Evolutionary conservation across 202 grass and related monocot genomes (phyloP).

Genomic region (Schoenoplectus triqueter): DNA sequence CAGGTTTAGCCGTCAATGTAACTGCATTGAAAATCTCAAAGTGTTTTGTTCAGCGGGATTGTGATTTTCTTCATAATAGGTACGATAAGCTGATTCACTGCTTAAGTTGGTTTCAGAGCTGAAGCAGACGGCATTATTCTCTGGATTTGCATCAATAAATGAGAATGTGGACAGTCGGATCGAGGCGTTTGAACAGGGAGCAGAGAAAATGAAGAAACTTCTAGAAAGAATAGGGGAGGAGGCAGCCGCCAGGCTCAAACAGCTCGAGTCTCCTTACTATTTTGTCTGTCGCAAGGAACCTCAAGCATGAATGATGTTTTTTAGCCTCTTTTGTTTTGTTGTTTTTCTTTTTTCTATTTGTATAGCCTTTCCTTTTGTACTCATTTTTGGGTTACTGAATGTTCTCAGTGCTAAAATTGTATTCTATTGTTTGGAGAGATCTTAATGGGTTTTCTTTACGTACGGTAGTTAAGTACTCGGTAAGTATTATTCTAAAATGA

Average conservation of each 20-base stretch:
- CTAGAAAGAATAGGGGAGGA: constrained; percentile 84
- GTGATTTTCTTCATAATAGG: constrained; percentile 54
- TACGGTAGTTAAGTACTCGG: neutral
- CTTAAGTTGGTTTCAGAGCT: constrained; percentile 84
- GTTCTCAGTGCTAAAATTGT: neutral
- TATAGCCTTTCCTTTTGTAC: neutral
- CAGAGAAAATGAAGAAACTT: constrained; percentile 67
- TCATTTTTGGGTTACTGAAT: neutral
- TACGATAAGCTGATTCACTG: constrained; percentile 77
- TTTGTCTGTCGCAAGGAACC: constrained; percentile 59
- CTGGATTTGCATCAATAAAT: constrained; percentile 76
- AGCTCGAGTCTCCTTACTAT: constrained; percentile 90
- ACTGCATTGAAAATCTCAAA: neutral
- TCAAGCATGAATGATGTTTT: constrained; percentile 45
- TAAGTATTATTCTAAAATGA: neutral
- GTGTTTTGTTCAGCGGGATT: neutral
- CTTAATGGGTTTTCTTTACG: neutral
- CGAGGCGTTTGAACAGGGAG: constrained; percentile 61
- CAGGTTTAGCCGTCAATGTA: neutral
- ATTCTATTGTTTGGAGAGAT: neutral
- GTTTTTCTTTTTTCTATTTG: neutral
- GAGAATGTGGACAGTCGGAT: constrained; percentile 87
- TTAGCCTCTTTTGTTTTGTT: constrained; percentile 11
- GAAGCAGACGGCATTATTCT: constrained; percentile 96
- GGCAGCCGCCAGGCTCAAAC: constrained; percentile 76